These are phyloP conservation scores for Aspergillus jensenii DNA, from an alignment of 2,329 filamentous ascomycete species.

Conservation along the genomic window DNA sequence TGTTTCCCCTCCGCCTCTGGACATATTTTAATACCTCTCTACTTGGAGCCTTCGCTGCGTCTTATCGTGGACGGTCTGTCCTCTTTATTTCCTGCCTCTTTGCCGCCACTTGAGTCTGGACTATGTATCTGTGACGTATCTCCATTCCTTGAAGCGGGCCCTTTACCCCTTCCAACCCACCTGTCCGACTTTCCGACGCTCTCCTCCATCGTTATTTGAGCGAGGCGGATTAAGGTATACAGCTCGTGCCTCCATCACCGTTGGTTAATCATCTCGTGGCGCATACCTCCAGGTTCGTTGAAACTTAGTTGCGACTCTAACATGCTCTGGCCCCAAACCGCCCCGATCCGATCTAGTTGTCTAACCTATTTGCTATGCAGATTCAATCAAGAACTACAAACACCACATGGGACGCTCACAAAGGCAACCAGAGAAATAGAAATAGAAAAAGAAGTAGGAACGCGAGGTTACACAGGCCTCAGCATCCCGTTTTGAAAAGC, in stretches of 20 bases:
- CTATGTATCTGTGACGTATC: conserved; percentile 28
- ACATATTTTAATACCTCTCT: background rate
- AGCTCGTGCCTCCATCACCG: conserved; percentile 10
- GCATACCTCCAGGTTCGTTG: conserved; percentile 16
- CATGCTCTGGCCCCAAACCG: background rate
- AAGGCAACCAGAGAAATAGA: background rate
- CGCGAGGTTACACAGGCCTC: conserved; percentile 13
- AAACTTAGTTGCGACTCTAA: conserved; percentile 1
- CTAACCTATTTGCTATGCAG: conserved; percentile 19
- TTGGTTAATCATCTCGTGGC: conserved; percentile 7
- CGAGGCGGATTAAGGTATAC: conserved; percentile 10
- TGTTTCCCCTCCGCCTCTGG: background rate
- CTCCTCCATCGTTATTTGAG: conserved; percentile 8
- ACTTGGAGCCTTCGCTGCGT: background rate
- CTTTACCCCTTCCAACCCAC: conserved; percentile 19
- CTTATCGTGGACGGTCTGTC: conserved; percentile 3
- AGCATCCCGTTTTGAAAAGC: background rate
- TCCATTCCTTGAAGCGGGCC: conserved; percentile 28
- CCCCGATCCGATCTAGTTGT: conserved; percentile 7
- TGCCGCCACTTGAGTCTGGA: conserved; percentile 10
- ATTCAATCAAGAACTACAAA: background rate
- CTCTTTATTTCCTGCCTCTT: background rate
- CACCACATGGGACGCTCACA: background rate
- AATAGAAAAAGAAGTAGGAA: background rate
- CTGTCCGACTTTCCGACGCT: conserved; percentile 6